Conservation (phyloP, 768 basidiomycete genomes). For the Kwoniella newhampshirensis region DNA sequence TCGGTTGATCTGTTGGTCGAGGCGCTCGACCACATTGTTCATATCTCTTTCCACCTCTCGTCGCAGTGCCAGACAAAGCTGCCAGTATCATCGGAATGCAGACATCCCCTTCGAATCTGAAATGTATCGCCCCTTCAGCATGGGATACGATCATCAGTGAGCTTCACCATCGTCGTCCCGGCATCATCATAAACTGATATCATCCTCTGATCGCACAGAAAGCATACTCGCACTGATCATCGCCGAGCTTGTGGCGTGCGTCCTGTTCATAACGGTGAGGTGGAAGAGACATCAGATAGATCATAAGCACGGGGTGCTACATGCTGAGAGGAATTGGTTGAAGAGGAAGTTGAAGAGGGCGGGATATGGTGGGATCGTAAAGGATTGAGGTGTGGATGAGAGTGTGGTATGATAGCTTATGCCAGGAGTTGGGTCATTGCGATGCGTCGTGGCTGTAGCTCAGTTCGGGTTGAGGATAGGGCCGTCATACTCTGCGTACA, state of each 20-base stretch:
- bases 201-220: neutral
- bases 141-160: neutral
- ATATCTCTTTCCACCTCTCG: too few relatives aligned
- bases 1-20: too few relatives aligned
- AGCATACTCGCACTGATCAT: neutral
- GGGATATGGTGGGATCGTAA: neutral
- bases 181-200: slow-evolving; percentile 3
- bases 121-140: too few relatives aligned
- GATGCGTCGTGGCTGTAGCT: too few relatives aligned
- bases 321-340: slow-evolving; percentile 1
- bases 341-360: neutral
- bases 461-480: too few relatives aligned
- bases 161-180: neutral
- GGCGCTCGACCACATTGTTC: too few relatives aligned
- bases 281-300: neutral
- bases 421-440: too few relatives aligned
- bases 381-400: neutral
- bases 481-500: too few relatives aligned
- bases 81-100: too few relatives aligned
- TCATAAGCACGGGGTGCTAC: neutral
- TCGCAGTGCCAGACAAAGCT: too few relatives aligned
- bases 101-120: too few relatives aligned
- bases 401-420: neutral
- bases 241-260: neutral
- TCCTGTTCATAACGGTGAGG: neutral